Conservation (phyloP, 805 yeast genomes). For the Saccharomyces kudriavzevii region DNA sequence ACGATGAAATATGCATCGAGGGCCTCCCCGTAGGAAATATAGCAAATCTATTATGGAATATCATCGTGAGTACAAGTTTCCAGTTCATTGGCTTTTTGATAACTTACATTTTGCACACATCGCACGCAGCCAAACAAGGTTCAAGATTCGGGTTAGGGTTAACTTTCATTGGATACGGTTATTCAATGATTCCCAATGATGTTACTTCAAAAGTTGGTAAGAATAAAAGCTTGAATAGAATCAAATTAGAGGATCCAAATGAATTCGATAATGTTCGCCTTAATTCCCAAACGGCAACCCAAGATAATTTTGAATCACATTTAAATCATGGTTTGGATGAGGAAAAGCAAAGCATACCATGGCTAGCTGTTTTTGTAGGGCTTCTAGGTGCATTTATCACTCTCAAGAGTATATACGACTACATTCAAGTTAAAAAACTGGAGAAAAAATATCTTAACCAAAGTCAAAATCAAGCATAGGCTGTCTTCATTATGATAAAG, state of each 20-base stretch:
- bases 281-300: slow-evolving; percentile 15
- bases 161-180: slow-evolving; percentile 69
- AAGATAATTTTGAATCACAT: slow-evolving; percentile 25
- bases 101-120: slow-evolving; percentile 85
- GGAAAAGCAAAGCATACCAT: slow-evolving; percentile 35
- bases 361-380: slow-evolving; percentile 55
- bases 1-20: slow-evolving; percentile 87
- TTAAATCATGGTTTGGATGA: slow-evolving; percentile 28
- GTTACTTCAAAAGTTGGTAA: slow-evolving; percentile 27
- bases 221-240: slow-evolving; percentile 30
- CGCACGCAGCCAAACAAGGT: slow-evolving; percentile 96
- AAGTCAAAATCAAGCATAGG: slow-evolving; percentile 9
- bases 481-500: background rate
- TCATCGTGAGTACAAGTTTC: slow-evolving; percentile 80
- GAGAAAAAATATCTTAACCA: slow-evolving; percentile 39
- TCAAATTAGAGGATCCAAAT: slow-evolving; percentile 53
- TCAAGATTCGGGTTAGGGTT: slow-evolving; percentile 86
- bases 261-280: slow-evolving; percentile 38
- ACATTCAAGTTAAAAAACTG: slow-evolving; percentile 65
- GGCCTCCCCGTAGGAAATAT: slow-evolving; percentile 92
- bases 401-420: slow-evolving; percentile 62
- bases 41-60: slow-evolving; percentile 86
- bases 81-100: slow-evolving; percentile 88
- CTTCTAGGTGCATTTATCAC: slow-evolving; percentile 61
- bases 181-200: slow-evolving; percentile 43